These are phyloP conservation scores for Boletus albobrunnescens DNA, from an alignment of 1,284 basidiomycete genomes.

Conservation along the genomic window DNA sequence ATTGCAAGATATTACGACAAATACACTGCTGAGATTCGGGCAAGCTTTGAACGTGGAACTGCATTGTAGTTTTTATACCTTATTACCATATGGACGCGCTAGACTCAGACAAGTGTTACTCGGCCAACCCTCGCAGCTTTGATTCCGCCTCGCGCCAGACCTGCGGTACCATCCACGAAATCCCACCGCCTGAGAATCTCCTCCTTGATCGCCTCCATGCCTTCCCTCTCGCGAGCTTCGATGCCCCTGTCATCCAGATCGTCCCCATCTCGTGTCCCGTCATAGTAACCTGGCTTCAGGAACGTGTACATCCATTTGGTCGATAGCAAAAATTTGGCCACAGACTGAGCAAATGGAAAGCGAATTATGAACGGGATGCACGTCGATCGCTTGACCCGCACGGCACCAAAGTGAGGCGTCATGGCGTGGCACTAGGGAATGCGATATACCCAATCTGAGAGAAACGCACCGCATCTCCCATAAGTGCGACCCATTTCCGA, in stretches of 20 bases:
- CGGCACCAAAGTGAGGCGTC: constrained; percentile 28
- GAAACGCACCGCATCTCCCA: constrained; percentile 36
- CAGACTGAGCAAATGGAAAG: too few relatives aligned
- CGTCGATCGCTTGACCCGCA: constrained; percentile 33
- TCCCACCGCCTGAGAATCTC: constrained; percentile 8
- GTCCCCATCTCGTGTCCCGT: constrained; percentile 13
- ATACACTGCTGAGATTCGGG: constrained; percentile 91
- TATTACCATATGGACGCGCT: background rate
- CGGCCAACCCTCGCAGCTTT: background rate
- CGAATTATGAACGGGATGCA: constrained; percentile 5
- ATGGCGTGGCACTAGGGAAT: constrained; percentile 31
- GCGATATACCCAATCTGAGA: background rate
- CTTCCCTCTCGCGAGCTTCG: constrained; percentile 12
- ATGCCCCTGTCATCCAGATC: constrained; percentile 15
- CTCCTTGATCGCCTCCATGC: constrained; percentile 7
- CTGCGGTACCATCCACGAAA: background rate
- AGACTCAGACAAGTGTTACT: too few relatives aligned
- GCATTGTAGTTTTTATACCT: constrained; percentile 53
- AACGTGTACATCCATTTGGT: constrained; percentile 13
- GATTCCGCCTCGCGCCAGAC: constrained; percentile 15
- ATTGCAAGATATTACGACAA: constrained; percentile 97
- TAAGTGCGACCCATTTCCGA: constrained; percentile 30
- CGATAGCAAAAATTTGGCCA: background rate
- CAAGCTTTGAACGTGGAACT: constrained; percentile 93
- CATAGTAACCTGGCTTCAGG: constrained; percentile 18